Conservation (phyloP, 495 filamentous ascomycete species). For the Pseudotulostoma volvatum region DNA sequence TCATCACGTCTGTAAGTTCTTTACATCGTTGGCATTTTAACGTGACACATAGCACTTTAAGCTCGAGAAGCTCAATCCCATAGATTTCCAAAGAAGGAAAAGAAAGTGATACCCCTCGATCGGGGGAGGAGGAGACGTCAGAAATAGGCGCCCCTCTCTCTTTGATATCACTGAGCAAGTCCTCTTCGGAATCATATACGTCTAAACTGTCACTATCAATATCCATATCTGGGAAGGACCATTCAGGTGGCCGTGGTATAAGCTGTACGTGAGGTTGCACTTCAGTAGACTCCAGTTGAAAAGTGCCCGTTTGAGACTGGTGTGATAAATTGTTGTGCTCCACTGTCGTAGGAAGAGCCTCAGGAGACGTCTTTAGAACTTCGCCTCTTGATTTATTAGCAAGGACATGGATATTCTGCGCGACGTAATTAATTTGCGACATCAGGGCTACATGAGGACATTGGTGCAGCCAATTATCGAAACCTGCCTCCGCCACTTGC, state of each 20-base stretch:
- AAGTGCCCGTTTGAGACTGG: background rate
- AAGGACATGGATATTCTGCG: constrained; percentile 55
- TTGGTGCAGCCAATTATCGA: constrained; percentile 39
- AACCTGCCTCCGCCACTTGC: constrained; percentile 44
- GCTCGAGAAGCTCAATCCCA: constrained; percentile 64
- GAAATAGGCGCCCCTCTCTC: constrained; percentile 21
- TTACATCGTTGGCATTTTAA: constrained; percentile 81
- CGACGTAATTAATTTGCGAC: constrained; percentile 61
- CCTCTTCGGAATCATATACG: constrained; percentile 30
- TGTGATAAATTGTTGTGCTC: constrained; percentile 1
- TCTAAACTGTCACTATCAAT: constrained; percentile 25
- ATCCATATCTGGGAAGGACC: constrained; percentile 34
- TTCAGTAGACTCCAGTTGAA: constrained; percentile 17
- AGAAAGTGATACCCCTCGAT: constrained; percentile 59
- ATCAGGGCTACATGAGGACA: constrained; percentile 48
- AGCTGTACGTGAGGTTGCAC: constrained; percentile 51
- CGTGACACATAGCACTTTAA: constrained; percentile 49
- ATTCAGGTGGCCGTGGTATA: constrained; percentile 73
- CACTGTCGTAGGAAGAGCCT: constrained; percentile 2
- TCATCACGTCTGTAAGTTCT: constrained; percentile 52
- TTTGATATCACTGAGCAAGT: constrained; percentile 19
- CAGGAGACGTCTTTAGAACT: constrained; percentile 5
- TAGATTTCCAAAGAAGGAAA: constrained; percentile 73
- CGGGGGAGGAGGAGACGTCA: constrained; percentile 19
- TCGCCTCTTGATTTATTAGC: constrained; percentile 34